phyloP scores from a whole-genome alignment of 805 yeast species.

The Zygotorulaspora florentina region DNA sequence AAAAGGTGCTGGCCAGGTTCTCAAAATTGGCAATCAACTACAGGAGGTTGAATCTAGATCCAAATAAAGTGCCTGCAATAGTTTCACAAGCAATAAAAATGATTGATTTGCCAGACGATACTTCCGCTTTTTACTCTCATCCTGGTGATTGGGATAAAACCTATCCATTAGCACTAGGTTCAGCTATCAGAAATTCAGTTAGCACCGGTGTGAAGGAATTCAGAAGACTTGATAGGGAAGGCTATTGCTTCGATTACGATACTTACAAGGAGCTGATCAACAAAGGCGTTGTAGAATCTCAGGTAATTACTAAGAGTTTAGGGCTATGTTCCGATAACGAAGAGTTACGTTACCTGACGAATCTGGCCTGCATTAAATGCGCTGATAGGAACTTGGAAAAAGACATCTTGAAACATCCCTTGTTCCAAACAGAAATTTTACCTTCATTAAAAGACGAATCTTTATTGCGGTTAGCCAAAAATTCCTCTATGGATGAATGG shows the following conservation, averaged over 20 bases:
- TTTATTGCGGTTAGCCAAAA: constrained; percentile 21
- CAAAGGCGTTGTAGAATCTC: constrained; percentile 16
- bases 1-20: constrained; percentile 29
- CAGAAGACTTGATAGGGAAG: constrained; percentile 22
- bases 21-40: constrained; percentile 23
- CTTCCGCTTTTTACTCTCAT: constrained; percentile 22
- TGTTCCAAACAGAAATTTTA: constrained; percentile 14
- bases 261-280: constrained; percentile 29
- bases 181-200: constrained; percentile 25
- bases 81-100: constrained; percentile 31
- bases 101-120: constrained; percentile 24
- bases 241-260: constrained; percentile 33
- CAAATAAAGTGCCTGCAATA: constrained; percentile 21
- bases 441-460: constrained; percentile 26
- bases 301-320: constrained; percentile 18
- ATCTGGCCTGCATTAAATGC: constrained; percentile 18
- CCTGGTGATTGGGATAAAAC: constrained; percentile 36
- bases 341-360: constrained; percentile 21
- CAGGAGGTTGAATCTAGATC: constrained; percentile 27
- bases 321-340: constrained; percentile 19
- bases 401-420: constrained; percentile 15
- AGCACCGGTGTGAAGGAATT: constrained; percentile 27
- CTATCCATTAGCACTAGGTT: constrained; percentile 30
- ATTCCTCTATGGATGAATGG: constrained; percentile 14
- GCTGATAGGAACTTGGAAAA: constrained; percentile 13